A percentile compares a stretch with the other conserved stretches of the same genome.
These are phyloP conservation scores for Leucocoprinus birnbaumii DNA, from an alignment of 768 basidiomycete species.

Conservation along the genomic window DNA sequence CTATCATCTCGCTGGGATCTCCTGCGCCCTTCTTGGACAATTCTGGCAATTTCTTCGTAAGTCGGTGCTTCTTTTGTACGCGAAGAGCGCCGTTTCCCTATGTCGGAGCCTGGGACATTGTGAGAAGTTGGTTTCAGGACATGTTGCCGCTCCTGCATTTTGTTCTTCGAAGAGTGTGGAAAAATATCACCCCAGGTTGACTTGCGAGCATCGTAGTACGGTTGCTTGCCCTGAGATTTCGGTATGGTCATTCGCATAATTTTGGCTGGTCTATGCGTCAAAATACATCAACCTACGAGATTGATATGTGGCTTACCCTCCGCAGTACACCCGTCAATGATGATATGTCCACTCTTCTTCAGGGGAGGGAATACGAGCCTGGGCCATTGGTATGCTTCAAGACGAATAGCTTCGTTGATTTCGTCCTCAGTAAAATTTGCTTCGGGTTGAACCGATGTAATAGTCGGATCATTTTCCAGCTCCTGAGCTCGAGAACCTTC, in stretches of 20 bases:
- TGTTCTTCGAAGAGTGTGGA: slow-evolving; percentile 84
- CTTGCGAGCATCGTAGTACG: slow-evolving; percentile 93
- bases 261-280: slow-evolving; percentile 55
- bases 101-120: slow-evolving; percentile 29
- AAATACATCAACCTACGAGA: neutral
- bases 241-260: slow-evolving; percentile 91
- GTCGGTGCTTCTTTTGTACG: slow-evolving; percentile 18
- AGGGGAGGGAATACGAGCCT: slow-evolving; percentile 90
- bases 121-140: slow-evolving; percentile 1
- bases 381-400: slow-evolving; percentile 86
- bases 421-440: slow-evolving; percentile 21
- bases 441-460: slow-evolving; percentile 1
- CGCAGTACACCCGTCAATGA: slow-evolving; percentile 83
- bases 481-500: slow-evolving; percentile 7
- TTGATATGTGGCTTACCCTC: slow-evolving; percentile 53
- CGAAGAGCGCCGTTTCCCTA: slow-evolving; percentile 44
- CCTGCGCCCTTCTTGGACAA: slow-evolving; percentile 23
- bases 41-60: slow-evolving; percentile 22
- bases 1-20: slow-evolving; percentile 17
- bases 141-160: slow-evolving; percentile 55
- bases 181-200: slow-evolving; percentile 93
- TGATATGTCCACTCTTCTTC: slow-evolving; percentile 88
- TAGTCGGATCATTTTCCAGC: slow-evolving; percentile 1
- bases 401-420: slow-evolving; percentile 53
- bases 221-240: slow-evolving; percentile 93